Conservation (phyloP, 352 stramenopile genomes). For the Hyaloperonospora brassicae region DNA sequence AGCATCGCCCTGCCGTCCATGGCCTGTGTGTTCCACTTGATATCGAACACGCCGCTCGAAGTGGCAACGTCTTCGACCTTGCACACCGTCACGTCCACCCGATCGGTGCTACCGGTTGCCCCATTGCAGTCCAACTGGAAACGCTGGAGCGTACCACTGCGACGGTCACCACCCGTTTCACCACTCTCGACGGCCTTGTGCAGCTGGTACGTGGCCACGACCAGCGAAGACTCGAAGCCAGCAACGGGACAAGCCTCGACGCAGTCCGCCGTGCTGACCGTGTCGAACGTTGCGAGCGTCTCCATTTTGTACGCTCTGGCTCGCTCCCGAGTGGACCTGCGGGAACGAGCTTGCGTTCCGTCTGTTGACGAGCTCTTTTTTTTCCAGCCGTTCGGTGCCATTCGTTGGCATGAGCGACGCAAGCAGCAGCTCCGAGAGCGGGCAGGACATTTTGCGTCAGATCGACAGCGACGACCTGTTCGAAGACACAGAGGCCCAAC, state of each 20-base stretch:
- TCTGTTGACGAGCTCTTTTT: slow-evolving; percentile 4
- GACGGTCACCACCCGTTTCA: slow-evolving; percentile 26
- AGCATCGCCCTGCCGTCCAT: slow-evolving; percentile 51
- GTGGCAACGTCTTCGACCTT: slow-evolving; percentile 41
- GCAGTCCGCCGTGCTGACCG: slow-evolving; percentile 72
- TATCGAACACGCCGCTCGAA: slow-evolving; percentile 72
- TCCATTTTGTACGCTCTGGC: slow-evolving; percentile 14
- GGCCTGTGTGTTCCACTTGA: slow-evolving; percentile 63
- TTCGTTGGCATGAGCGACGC: slow-evolving; percentile 5
- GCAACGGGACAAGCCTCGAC: slow-evolving; percentile 67
- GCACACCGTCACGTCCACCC: slow-evolving; percentile 25
- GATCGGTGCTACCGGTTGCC: slow-evolving; percentile 8
- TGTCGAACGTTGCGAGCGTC: slow-evolving; percentile 68
- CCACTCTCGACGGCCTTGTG: slow-evolving; percentile 41
- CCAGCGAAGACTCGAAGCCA: slow-evolving; percentile 55
- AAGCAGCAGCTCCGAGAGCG: slow-evolving; percentile 28
- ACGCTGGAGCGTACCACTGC: slow-evolving; percentile 61
- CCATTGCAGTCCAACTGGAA: slow-evolving; percentile 41
- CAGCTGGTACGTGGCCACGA: slow-evolving; percentile 77
- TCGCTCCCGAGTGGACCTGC: neutral
- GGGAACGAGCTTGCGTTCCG: slow-evolving; percentile 7
- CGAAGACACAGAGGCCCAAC: slow-evolving; percentile 27
- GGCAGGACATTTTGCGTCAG: slow-evolving; percentile 31
- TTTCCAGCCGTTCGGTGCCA: slow-evolving; percentile 20
- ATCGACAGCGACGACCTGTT: slow-evolving; percentile 39